Evolutionary conservation across 371 early-diverging fungal species (phyloP).

Genomic region (Parasitella parasitica): DNA sequence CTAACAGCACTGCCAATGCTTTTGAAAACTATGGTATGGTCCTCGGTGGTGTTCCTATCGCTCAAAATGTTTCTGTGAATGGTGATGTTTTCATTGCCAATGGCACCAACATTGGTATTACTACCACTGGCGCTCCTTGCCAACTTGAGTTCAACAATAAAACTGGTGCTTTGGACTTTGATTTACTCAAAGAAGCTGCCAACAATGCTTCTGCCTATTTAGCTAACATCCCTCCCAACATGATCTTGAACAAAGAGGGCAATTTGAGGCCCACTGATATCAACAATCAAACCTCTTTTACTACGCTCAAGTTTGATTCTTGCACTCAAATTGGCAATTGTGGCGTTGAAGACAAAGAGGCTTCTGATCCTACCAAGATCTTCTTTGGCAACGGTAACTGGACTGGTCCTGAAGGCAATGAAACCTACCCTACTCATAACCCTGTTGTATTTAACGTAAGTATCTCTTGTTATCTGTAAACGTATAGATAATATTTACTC

Average conservation of each 20-base stretch:
- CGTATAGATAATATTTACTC: neutral
- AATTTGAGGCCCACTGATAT: neutral
- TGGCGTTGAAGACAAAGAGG: neutral
- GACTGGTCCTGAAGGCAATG: neutral
- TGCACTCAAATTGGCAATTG: neutral
- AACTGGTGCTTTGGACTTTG: neutral
- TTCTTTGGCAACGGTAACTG: neutral
- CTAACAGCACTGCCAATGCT: neutral
- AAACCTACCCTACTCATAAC: neutral
- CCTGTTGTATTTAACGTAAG: slow-evolving; percentile 5
- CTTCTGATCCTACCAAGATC: neutral
- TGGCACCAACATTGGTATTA: neutral
- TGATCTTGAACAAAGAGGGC: neutral
- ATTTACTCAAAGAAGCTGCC: neutral
- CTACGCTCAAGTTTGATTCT: slow-evolving; percentile 1
- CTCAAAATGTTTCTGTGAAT: neutral
- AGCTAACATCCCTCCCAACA: neutral
- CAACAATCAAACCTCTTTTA: neutral
- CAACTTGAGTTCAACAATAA: neutral
- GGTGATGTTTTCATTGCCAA: neutral
- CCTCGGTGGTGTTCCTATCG: neutral
- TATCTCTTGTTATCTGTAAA: neutral
- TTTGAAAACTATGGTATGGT: slow-evolving; percentile 1
- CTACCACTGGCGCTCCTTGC: neutral
- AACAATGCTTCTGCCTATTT: neutral